Base-by-base conservation (phyloP, 139 green algal genomes). In the Tetradesmus lagerheimii region DNA sequence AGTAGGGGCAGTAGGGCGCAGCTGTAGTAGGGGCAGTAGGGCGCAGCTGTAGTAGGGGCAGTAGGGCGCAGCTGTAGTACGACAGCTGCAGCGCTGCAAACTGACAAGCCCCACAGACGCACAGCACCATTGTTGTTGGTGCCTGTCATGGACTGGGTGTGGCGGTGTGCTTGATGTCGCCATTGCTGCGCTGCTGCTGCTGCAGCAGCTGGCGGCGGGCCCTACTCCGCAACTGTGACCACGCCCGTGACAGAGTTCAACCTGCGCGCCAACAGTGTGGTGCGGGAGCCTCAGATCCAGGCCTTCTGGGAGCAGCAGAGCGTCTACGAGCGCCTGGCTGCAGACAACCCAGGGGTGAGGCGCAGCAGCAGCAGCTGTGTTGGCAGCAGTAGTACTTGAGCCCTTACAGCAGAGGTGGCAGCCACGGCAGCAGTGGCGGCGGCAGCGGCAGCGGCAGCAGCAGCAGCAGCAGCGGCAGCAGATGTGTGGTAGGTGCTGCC, bases 221-320 rank as follows among this genome's bases (percentile, higher is more conserved):
- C 93, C 6, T 99, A 99, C 94, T 97, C 93, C 74, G 89, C 95
- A 66, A 99, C 98, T 23, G 96, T 99, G 43, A 96, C 94, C 71
- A 94, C 99, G 50, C 98, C 98, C n/a, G 66, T 96, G 35, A 99
- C 98, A 0, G 91, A 89, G 25, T 99, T 99, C 93, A 96, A 95
- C 92, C 95, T 99, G 95, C 95, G 98, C 15, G 98, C 98, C 84
- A 99, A 99, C 92, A 95, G 92, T 25, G 91, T 95, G 0, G 93
- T 97, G 79, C 93, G 96, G 0, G 98, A 99, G 95, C 98, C 98
- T 1, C 92, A 99, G 91, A 97, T 99, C 78, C 98, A 99, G 88
- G 90, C 93, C 89, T 97, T 93, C 38, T 99, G 98, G 98, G 89
- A 93, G 86, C 92, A 99, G 81, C 88, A 96, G 18, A 45, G 80